A percentile compares a stretch with the other conserved stretches of the same genome.
Evolutionary conservation across 2,329 filamentous ascomycete species (phyloP).

Genomic region (Verticillium albo-atrum): DNA sequence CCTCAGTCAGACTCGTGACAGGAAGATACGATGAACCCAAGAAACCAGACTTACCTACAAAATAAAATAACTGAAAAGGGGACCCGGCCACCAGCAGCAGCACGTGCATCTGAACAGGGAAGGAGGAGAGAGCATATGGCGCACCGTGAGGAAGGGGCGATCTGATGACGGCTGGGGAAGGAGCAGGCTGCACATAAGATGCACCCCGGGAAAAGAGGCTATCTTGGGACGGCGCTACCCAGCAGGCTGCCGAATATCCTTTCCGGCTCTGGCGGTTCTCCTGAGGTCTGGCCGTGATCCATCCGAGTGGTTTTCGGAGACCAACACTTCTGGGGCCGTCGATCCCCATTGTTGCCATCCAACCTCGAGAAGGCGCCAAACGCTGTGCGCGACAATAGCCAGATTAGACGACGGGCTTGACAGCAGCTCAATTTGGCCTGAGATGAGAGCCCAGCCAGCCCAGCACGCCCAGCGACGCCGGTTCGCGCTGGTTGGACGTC

Average conservation of each 20-base stretch:
- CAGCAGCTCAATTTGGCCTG: constrained; percentile 3
- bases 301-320: neutral
- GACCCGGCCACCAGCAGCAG: neutral
- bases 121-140: neutral
- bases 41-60: too few species aligned
- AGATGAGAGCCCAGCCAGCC: constrained; percentile 14
- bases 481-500: neutral
- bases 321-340: neutral
- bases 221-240: neutral
- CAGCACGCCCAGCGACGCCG: constrained; percentile 3
- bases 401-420: neutral
- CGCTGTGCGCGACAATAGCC: neutral
- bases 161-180: neutral
- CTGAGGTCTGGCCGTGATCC: neutral
- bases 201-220: neutral
- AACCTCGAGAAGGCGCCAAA: neutral
- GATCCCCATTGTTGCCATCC: neutral
- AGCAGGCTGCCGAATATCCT: neutral
- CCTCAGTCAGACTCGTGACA: neutral
- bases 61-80: too few species aligned
- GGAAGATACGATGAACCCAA: neutral
- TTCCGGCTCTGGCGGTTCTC: neutral
- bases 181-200: neutral
- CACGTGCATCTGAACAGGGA: neutral
- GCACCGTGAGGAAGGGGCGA: neutral